Percentiles rank a stretch among this genome's conserved stretches.
These are phyloP conservation scores for Metschnikowia lochheadii DNA, from an alignment of 805 yeast species.

Conservation along the genomic window DNA sequence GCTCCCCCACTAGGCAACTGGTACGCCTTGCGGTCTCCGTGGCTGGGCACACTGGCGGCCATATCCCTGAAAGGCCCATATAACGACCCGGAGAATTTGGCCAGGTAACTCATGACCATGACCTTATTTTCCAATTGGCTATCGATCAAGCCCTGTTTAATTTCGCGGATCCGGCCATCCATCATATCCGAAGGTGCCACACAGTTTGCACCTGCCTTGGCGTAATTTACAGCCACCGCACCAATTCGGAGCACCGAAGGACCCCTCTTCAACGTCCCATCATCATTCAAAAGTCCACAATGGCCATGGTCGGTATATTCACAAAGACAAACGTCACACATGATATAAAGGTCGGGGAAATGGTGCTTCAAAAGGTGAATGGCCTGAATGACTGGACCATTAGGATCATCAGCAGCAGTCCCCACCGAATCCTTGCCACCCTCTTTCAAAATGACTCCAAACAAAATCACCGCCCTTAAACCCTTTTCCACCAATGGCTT, in stretches of 20 bases:
- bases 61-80: slow-evolving; percentile 99
- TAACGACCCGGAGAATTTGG: slow-evolving; percentile 84
- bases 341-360: slow-evolving; percentile 80
- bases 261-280: slow-evolving; percentile 78
- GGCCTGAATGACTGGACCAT: slow-evolving; percentile 88
- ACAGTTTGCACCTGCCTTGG: slow-evolving; percentile 90
- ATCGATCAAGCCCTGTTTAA: slow-evolving; percentile 76
- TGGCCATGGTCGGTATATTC: slow-evolving; percentile 98
- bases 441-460: slow-evolving; percentile 81
- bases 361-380: slow-evolving; percentile 57
- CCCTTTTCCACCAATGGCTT: slow-evolving; percentile 72
- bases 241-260: slow-evolving; percentile 77
- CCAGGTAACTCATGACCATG: slow-evolving; percentile 89
- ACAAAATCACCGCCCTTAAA: slow-evolving; percentile 76
- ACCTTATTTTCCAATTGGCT: slow-evolving; percentile 83
- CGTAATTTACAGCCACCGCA: slow-evolving; percentile 92
- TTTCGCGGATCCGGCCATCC: slow-evolving; percentile 89
- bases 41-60: slow-evolving; percentile 84
- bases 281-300: slow-evolving; percentile 86
- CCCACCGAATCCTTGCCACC: slow-evolving; percentile 79
- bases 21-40: slow-evolving; percentile 89
- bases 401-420: slow-evolving; percentile 90
- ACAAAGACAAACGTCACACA: slow-evolving; percentile 95
- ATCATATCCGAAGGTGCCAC: slow-evolving; percentile 98
- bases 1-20: slow-evolving; percentile 91